Base-by-base conservation (phyloP, 148 eudicot species). In the Limonium bicolor region DNA sequence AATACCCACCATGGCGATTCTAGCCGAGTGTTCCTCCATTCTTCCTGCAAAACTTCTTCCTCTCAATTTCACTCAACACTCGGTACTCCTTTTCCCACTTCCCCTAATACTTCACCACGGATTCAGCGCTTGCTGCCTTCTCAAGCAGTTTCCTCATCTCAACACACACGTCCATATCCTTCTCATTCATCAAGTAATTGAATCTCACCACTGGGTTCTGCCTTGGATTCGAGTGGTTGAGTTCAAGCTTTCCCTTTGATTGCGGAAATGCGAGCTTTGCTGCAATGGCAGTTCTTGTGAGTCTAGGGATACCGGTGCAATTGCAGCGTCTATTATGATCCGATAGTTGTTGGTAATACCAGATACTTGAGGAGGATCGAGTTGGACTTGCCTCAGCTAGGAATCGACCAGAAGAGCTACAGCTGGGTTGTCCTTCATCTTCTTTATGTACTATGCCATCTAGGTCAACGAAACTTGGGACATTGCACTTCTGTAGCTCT, bases 1-100 rank as follows among this genome's bases (percentile, higher is more conserved):
- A 15, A 19, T 29, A 38, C 72, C 72, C 72, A 0, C 72, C 72
- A 47, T 67, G 72, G 20, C 51, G 61, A 52, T 67, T 66, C 8
- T 67, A 67, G 18, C n/a, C n/a, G n/a, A 61, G 51, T 28, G 72
- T 61, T 36, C 58, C 36, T 14, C 56, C 72, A 55, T 67, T 53
- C 27, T 61, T 56, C 67, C 48, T 56, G 7, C 72, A 61, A 51
- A 45, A 61, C 20, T 61, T 55, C 24, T 46, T 56, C 15, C 47
- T 46, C 27, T 61, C 72, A 16, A 39, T 51, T 9, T 61, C 58
- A n/a, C 55, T 61, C 14, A 36, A 14, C 38, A 47, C 46, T 18
- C 20, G 39, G 4, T 39, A 40, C 7, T 22, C 12, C 1, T 36
- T 41, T n/a, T n/a, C n/a, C n/a, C n/a, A n/a, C n/a, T n/a, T n/a